Conservation (phyloP, 2,329 filamentous ascomycete genomes). For the Fusarium beomiforme region DNA sequence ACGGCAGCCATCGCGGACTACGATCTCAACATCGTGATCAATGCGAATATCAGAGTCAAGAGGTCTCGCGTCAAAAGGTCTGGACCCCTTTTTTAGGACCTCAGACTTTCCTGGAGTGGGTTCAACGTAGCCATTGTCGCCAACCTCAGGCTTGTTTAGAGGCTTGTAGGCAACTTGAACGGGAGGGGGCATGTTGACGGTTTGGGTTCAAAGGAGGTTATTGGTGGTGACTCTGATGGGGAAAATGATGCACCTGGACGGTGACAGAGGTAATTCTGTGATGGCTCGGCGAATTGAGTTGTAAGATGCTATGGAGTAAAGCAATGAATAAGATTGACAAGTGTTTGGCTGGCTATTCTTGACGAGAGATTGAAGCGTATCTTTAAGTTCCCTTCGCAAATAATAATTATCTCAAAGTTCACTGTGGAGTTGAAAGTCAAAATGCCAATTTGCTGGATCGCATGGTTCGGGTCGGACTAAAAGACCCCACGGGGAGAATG, state of each 20-base stretch:
- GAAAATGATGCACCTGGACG: neutral
- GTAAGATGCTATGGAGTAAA: accelerated
- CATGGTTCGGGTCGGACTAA: constrained; percentile 8
- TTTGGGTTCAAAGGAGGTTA: no score
- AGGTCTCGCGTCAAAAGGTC: constrained; percentile 30
- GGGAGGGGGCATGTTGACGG: constrained; percentile 26
- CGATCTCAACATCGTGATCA: constrained; percentile 37
- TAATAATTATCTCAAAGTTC: neutral
- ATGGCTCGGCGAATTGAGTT: accelerated
- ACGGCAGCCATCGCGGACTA: constrained; percentile 33
- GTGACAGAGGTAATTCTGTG: no score
- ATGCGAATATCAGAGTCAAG: constrained; percentile 35
- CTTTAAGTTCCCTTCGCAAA: constrained; percentile 3
- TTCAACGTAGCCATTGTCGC: constrained; percentile 34
- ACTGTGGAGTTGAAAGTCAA: neutral
- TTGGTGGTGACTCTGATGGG: neutral
- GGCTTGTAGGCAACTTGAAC: constrained; percentile 40
- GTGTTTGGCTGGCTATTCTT: neutral
- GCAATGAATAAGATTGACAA: neutral
- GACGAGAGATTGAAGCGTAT: neutral
- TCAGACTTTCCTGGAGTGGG: constrained; percentile 32
- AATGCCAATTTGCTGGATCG: neutral
- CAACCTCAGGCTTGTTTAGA: constrained; percentile 31
- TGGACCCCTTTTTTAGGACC: constrained; percentile 31
- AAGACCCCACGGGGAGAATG: constrained; percentile 15